Conservation (phyloP, 805 yeast genomes). For the Teunomyces atbi region DNA sequence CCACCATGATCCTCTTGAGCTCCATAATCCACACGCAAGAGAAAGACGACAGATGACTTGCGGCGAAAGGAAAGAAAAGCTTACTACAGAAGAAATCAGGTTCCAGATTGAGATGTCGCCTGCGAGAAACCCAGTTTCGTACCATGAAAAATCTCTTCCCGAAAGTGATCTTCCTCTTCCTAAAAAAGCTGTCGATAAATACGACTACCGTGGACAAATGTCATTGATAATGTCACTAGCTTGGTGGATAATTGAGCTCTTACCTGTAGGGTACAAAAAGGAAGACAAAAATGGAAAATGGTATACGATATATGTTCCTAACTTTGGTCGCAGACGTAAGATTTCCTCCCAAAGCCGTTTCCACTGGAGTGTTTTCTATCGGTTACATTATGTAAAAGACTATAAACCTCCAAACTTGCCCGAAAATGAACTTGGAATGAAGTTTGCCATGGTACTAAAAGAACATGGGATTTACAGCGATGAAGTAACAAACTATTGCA, state of each 20-base stretch:
- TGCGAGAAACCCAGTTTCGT: neutral
- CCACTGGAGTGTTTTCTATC: slow-evolving; percentile 68
- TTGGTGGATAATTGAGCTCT: slow-evolving; percentile 64
- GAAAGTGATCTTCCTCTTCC: neutral
- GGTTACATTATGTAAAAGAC: slow-evolving; percentile 45
- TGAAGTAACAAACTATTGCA: slow-evolving; percentile 11
- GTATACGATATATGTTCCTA: slow-evolving; percentile 51
- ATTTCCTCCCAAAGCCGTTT: slow-evolving; percentile 47
- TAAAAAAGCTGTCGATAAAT: slow-evolving; percentile 18
- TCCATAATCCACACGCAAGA: slow-evolving; percentile 1
- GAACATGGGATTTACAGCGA: slow-evolving; percentile 6
- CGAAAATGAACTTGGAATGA: slow-evolving; percentile 13
- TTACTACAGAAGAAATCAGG: slow-evolving; percentile 6
- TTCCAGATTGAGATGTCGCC: slow-evolving; percentile 7
- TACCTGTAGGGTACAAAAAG: slow-evolving; percentile 56
- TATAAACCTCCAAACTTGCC: slow-evolving; percentile 41
- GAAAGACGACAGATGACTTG: neutral
- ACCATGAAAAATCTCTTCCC: neutral
- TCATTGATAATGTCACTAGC: slow-evolving; percentile 23
- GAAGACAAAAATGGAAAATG: slow-evolving; percentile 50
- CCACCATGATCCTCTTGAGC: slow-evolving; percentile 50
- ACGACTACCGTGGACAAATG: slow-evolving; percentile 41
- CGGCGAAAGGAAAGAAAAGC: neutral
- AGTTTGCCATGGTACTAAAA: slow-evolving; percentile 17
- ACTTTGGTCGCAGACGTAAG: slow-evolving; percentile 51